Evolutionary conservation across 305 asterid species (phyloP).

Genomic region (Ajuga reptans): DNA sequence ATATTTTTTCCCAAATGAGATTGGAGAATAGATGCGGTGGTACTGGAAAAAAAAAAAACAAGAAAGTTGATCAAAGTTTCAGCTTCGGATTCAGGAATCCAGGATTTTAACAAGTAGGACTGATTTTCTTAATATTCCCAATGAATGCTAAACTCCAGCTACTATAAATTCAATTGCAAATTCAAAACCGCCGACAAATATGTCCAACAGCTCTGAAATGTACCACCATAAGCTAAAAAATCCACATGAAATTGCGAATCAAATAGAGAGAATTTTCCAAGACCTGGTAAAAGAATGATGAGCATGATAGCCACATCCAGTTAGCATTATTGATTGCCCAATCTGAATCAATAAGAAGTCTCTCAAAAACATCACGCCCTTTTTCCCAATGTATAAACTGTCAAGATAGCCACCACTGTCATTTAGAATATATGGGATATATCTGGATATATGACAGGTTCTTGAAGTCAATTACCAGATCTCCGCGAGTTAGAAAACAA

Average conservation of each 20-base stretch:
- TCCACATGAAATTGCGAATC: neutral
- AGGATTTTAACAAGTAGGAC: neutral
- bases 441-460: neutral
- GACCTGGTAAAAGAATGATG: conserved; percentile 95
- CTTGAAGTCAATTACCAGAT: conserved; percentile 47
- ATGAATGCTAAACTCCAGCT: neutral
- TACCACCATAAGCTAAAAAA: neutral
- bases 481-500: conserved; percentile 87
- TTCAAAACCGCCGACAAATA: neutral
- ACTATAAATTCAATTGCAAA: neutral
- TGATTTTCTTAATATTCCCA: neutral
- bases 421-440: conserved; percentile 18
- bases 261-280: conserved; percentile 8
- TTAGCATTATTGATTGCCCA: conserved; percentile 92
- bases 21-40: conserved; percentile 82
- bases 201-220: neutral
- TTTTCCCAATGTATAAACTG: conserved; percentile 90
- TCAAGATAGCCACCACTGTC: conserved; percentile 18
- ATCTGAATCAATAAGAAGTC: conserved; percentile 88
- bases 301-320: conserved; percentile 95
- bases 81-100: neutral
- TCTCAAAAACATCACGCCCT: conserved; percentile 88
- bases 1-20: conserved; percentile 80
- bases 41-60: conserved; percentile 42
- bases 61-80: conserved; percentile 4